These are phyloP conservation scores for Neurospora discreta DNA, from an alignment of 495 filamentous ascomycete species.

Conservation along the genomic window DNA sequence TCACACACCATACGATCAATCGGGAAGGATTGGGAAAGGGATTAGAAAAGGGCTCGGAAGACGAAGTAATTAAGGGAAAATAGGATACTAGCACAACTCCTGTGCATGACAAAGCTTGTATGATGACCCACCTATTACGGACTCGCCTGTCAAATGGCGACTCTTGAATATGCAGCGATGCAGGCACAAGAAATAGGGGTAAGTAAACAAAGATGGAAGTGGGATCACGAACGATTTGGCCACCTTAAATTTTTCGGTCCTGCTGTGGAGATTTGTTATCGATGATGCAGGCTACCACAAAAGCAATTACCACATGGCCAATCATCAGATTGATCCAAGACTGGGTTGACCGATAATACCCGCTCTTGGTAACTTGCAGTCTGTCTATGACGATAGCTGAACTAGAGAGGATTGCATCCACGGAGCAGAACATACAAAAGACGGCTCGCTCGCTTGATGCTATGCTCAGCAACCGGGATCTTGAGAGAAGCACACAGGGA, in stretches of 20 bases:
- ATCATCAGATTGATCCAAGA: not conserved
- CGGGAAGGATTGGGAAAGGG: not conserved
- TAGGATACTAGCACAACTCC: not conserved
- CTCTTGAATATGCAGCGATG: not conserved
- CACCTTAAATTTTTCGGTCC: not conserved
- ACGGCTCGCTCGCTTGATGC: too few species aligned
- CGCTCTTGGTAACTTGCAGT: not conserved
- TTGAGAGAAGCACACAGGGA: too few species aligned
- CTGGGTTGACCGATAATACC: not conserved
- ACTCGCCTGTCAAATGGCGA: not conserved
- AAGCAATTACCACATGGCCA: not conserved
- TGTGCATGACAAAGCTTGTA: not conserved
- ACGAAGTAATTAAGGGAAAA: not conserved
- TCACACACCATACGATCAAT: not conserved
- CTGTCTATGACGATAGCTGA: not conserved
- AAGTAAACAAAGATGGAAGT: not conserved
- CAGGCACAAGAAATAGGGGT: not conserved
- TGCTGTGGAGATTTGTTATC: not conserved
- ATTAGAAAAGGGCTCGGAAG: not conserved
- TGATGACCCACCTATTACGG: not conserved
- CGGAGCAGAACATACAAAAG: too few species aligned
- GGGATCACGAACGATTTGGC: too few species aligned
- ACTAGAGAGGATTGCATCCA: too few species aligned
- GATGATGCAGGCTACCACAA: not conserved
- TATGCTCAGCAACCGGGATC: too few species aligned